Evolutionary conservation across 441 rosid species (phyloP).

Genomic region (Capsella rubella): DNA sequence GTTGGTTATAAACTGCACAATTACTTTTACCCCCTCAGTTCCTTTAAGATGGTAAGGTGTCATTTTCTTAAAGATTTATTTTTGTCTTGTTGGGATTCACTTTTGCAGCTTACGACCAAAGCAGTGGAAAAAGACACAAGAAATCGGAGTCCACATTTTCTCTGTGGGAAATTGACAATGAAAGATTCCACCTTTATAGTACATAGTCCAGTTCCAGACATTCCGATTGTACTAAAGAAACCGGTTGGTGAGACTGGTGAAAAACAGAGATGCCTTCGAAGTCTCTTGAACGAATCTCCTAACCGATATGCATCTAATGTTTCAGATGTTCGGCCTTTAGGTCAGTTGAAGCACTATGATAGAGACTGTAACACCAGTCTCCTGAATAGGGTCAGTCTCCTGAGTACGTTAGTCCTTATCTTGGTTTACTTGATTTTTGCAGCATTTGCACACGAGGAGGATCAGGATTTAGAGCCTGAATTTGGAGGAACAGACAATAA

Average conservation of each 20-base stretch:
- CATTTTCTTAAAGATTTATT: background rate
- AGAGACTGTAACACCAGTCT: background rate
- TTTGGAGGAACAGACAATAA: slow-evolving; percentile 49
- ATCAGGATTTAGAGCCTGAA: slow-evolving; percentile 52
- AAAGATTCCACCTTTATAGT: slow-evolving; percentile 57
- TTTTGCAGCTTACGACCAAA: slow-evolving; percentile 49
- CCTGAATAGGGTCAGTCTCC: background rate
- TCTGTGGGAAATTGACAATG: slow-evolving; percentile 65
- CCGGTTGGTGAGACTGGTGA: slow-evolving; percentile 50
- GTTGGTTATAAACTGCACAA: slow-evolving; percentile 46
- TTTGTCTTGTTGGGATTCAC: slow-evolving; percentile 10
- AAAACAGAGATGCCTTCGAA: slow-evolving; percentile 49
- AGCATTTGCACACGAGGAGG: slow-evolving; percentile 61
- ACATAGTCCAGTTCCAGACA: slow-evolving; percentile 51
- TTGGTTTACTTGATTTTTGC: slow-evolving; percentile 32
- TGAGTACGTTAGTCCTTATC: slow-evolving; percentile 15
- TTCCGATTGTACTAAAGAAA: slow-evolving; percentile 58
- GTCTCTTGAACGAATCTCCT: slow-evolving; percentile 51
- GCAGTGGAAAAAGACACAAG: slow-evolving; percentile 79
- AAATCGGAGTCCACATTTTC: slow-evolving; percentile 73
- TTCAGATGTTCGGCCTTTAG: slow-evolving; percentile 33
- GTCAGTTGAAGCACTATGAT: slow-evolving; percentile 9
- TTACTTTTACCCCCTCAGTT: slow-evolving; percentile 21
- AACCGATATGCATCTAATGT: slow-evolving; percentile 32
- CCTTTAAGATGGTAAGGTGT: background rate